These are phyloP conservation scores for Rhipidocladum racemiflorum DNA, from an alignment of 176 grass and related monocot genomes.

Conservation along the genomic window DNA sequence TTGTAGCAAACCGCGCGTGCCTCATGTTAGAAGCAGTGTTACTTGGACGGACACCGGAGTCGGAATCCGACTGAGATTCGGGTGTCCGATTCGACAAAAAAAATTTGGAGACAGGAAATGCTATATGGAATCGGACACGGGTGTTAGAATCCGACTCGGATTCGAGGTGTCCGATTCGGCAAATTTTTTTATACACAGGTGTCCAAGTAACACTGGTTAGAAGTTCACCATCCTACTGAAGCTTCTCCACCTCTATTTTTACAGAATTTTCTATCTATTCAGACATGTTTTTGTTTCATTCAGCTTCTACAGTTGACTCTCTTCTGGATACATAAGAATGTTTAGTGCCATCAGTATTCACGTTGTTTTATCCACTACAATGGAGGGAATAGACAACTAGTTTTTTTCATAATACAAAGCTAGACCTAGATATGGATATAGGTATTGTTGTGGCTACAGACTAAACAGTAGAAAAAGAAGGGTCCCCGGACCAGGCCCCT, in stretches of 20 bases:
- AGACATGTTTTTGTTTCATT: background rate
- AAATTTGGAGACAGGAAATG: too few relatives aligned
- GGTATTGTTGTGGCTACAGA: too few relatives aligned
- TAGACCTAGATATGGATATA: slow-evolving; percentile 5
- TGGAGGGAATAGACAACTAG: background rate
- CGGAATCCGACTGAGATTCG: too few relatives aligned
- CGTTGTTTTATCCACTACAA: background rate
- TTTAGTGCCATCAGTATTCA: background rate
- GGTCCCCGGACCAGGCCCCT: too few relatives aligned
- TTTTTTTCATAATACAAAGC: background rate
- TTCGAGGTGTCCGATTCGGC: too few relatives aligned
- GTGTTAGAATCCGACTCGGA: too few relatives aligned
- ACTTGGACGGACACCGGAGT: too few relatives aligned
- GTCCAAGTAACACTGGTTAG: too few relatives aligned
- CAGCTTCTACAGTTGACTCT: background rate
- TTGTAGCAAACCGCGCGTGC: background rate
- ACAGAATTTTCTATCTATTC: background rate
- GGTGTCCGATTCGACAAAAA: too few relatives aligned
- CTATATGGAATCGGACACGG: too few relatives aligned
- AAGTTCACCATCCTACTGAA: background rate
- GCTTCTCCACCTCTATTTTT: slow-evolving; percentile 2
- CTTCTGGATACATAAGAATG: background rate
- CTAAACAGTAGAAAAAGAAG: too few relatives aligned
- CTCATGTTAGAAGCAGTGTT: background rate
- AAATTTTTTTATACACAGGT: too few relatives aligned